phyloP scores from a whole-genome alignment of 257 asterid genomes.

The Craterostigma plantagineum region DNA sequence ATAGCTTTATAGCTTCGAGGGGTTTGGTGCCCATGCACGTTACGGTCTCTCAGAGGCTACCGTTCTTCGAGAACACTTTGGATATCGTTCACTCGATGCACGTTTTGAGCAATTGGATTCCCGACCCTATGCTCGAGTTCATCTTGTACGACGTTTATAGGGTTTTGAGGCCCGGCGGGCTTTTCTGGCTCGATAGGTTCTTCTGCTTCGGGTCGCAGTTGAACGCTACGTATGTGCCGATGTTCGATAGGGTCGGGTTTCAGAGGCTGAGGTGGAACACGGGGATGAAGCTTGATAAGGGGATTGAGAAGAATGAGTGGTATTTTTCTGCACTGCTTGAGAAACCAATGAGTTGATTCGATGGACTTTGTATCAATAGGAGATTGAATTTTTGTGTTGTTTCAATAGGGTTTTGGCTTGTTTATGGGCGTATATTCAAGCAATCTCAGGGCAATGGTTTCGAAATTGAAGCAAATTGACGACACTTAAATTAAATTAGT shows the following conservation, averaged over 20 bases:
- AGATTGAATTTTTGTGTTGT: too few relatives aligned
- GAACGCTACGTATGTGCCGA: constrained; percentile 11
- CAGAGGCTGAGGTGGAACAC: constrained; percentile 8
- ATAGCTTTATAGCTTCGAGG: constrained; percentile 37
- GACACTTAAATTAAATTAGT: too few relatives aligned
- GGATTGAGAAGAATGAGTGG: constrained; percentile 9
- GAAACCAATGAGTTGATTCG: constrained; percentile 5
- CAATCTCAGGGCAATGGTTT: too few relatives aligned
- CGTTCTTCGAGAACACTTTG: constrained; percentile 22
- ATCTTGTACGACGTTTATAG: not conserved
- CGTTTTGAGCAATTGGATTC: constrained; percentile 6
- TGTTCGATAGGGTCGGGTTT: constrained; percentile 14
- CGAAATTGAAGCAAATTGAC: too few relatives aligned
- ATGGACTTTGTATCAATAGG: too few relatives aligned
- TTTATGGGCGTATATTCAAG: too few relatives aligned
- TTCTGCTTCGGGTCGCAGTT: constrained; percentile 1
- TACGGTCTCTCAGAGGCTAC: constrained; percentile 26
- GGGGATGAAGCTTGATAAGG: not conserved
- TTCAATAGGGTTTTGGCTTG: too few relatives aligned
- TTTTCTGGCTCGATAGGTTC: constrained; percentile 17
- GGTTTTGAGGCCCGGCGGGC: constrained; percentile 12
- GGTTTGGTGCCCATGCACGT: constrained; percentile 29
- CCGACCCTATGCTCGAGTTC: constrained; percentile 13
- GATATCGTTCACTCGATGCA: constrained; percentile 7
- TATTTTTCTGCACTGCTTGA: constrained; percentile 16